Conservation (phyloP, 1,284 basidiomycete species). For the Sanguinoderma infundibulare region DNA sequence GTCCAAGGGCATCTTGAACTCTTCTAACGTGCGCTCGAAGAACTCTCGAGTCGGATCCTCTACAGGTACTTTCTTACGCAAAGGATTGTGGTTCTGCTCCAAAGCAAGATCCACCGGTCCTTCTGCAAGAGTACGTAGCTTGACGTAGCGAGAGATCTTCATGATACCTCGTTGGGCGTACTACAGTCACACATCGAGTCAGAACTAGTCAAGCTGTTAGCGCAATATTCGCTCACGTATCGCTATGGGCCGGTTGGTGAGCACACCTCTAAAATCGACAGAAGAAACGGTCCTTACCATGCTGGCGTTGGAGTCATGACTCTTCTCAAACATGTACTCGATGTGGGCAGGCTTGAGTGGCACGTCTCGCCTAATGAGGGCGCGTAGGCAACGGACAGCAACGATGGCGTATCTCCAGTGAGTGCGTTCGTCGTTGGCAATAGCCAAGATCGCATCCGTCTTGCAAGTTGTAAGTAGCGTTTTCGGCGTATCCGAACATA, state of each 20-base stretch:
- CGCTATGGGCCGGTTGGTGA: constrained; percentile 43
- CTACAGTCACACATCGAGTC: constrained; percentile 37
- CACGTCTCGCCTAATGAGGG: constrained; percentile 76
- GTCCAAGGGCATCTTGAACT: constrained; percentile 51
- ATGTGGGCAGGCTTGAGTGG: constrained; percentile 60
- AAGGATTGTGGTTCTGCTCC: constrained; percentile 58
- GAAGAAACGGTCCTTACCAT: constrained; percentile 49
- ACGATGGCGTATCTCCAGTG: constrained; percentile 89
- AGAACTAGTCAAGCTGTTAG: neutral
- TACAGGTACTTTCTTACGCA: constrained; percentile 56
- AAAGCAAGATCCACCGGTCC: constrained; percentile 62
- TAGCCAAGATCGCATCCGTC: constrained; percentile 45
- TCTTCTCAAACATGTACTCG: constrained; percentile 59
- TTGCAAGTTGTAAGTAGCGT: constrained; percentile 1
- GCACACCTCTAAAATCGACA: constrained; percentile 6
- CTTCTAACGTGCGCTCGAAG: constrained; percentile 58
- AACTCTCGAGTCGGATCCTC: constrained; percentile 60
- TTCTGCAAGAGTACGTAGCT: constrained; percentile 75
- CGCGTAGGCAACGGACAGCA: constrained; percentile 74
- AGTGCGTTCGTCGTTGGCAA: constrained; percentile 61
- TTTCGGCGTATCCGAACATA: neutral
- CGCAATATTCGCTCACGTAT: constrained; percentile 51
- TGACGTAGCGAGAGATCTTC: constrained; percentile 72
- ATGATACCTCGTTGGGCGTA: constrained; percentile 73
- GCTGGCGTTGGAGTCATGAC: constrained; percentile 63